Evolutionary conservation across 257 asterid species (phyloP), one percentile per base, ranked within the genome.

Genomic region (Ballota nigra): DNA sequence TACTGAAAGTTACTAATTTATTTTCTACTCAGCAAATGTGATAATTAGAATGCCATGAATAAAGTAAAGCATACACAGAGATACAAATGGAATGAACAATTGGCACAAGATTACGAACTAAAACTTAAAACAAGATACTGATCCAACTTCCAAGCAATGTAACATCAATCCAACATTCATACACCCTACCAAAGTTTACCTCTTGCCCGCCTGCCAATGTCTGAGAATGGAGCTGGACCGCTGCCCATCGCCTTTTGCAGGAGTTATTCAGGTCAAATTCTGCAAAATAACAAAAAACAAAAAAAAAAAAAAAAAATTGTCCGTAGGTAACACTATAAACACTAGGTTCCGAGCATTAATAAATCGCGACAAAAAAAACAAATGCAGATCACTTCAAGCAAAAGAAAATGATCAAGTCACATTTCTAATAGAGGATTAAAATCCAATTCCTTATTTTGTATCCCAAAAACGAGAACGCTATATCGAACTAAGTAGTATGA

Each of bases 171-270:
- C 55, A 47, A 16, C 9, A 2, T n/a, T 47, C 22, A 6, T 47
- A 47, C 22, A n/a, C 55, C 55, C 55, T n/a, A 47, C 16, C 55
- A 5, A 47, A n/a, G 9, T n/a, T n/a, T 47, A 91, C 97, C 97
- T 88, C 95, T 87, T 10, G 95, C 91, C 3, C 92, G 92, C 77
- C 77, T 79, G 74, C 97, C 95, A 60, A 91, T 87, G 41, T 85
- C 96, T 13, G 91, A 85, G 83, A 82, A 91, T 49, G 95, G 92
- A 63, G 89, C 89, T 19, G 97, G 96, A 65, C 93, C 80, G 70
- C 63, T 62, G 36, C 78, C 88, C 96, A 88, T 90, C 29, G 61
- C 60, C 62, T 53, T 59, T 51, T 29, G 15, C 26, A 13, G 19
- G 23, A 66, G 43, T 68, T 57, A 45, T 19, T 53, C 70, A 16